Percentiles rank a stretch among this genome's conserved stretches.
These are phyloP conservation scores for Neurospora sp. DNA, from an alignment of 495 filamentous ascomycete genomes.

Conservation along the genomic window DNA sequence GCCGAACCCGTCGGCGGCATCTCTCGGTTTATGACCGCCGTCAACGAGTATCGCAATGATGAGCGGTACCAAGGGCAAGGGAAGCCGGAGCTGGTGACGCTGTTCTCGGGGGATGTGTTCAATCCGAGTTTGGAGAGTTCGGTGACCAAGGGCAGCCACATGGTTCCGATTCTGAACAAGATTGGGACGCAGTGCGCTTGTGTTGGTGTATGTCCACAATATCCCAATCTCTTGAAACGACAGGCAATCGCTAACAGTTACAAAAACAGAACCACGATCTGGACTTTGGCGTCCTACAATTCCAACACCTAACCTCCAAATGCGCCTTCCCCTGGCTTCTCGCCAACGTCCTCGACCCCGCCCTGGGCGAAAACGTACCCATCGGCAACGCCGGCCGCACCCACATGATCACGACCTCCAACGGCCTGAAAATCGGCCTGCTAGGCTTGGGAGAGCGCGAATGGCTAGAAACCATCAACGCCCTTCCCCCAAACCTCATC, in stretches of 20 bases:
- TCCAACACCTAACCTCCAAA: slow-evolving; percentile 57
- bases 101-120: slow-evolving; percentile 89
- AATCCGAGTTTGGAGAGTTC: slow-evolving; percentile 82
- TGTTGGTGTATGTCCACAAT: slow-evolving; percentile 53
- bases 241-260: background rate
- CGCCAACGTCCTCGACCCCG: slow-evolving; percentile 75
- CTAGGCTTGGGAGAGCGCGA: slow-evolving; percentile 70
- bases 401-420: slow-evolving; percentile 63
- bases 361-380: slow-evolving; percentile 55
- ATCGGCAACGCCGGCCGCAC: slow-evolving; percentile 62
- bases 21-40: slow-evolving; percentile 67
- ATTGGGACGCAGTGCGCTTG: slow-evolving; percentile 66
- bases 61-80: slow-evolving; percentile 37
- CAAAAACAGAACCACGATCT: slow-evolving; percentile 68
- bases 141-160: slow-evolving; percentile 77
- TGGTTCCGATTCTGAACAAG: slow-evolving; percentile 80
- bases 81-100: slow-evolving; percentile 58
- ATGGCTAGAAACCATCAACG: slow-evolving; percentile 82
- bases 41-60: slow-evolving; percentile 58
- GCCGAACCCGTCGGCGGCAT: slow-evolving; percentile 73
- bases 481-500: slow-evolving; percentile 66
- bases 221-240: background rate
- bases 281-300: slow-evolving; percentile 82
- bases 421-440: slow-evolving; percentile 76
- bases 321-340: slow-evolving; percentile 86